Base-by-base conservation (phyloP, 345 rosid species). In the Hirschfeldia incana region DNA sequence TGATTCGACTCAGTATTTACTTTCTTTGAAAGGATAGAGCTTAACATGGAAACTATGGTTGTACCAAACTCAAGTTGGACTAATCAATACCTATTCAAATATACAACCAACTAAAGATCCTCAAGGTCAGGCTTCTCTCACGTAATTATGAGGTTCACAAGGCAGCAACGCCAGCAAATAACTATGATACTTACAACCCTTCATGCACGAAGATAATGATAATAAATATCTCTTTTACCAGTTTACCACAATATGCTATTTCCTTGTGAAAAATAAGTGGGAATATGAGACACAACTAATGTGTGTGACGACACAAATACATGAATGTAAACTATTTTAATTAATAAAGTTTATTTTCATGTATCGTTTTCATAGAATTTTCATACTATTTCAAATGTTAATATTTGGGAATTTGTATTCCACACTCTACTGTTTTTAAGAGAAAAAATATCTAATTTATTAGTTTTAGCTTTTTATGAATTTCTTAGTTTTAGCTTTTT, bases 31-130 rank as follows among this genome's bases (percentile, higher is more conserved):
- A n/a, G 57, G 57, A 49, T 13, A 49, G 57, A n/a, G 16, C 17
- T 49, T 49, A 49, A 49, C 57, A 49, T 44, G 53, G 53, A 44
- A 44, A 44, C 53, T 12, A 44, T 49, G 57, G 21, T 49, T 49
- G 57, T 49, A 77, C 65, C 71, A 36, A 77, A 77, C 65, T 63
- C 4, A 15, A 33, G 71, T 53, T 70, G 76, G 59, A 63, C 64
- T 16, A 62, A 63, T 77, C 42, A 77, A 70, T 77, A 51, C 21
- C 49, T 60, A 77, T 11, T 70, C 13, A 51, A 26, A 13, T 55
- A 67, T 16, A 17, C 33, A 28, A 32, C 0, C 26, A 44, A 32
- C 6, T 26, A 12, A 49, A 13, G 63, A 21, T 46, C 12, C 9
- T 9, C 32, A 62, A 49, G 57, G 42, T 70, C 70, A 69, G 44